Conservation (phyloP, 2,329 filamentous ascomycete genomes). For the Chalara sp. region DNA sequence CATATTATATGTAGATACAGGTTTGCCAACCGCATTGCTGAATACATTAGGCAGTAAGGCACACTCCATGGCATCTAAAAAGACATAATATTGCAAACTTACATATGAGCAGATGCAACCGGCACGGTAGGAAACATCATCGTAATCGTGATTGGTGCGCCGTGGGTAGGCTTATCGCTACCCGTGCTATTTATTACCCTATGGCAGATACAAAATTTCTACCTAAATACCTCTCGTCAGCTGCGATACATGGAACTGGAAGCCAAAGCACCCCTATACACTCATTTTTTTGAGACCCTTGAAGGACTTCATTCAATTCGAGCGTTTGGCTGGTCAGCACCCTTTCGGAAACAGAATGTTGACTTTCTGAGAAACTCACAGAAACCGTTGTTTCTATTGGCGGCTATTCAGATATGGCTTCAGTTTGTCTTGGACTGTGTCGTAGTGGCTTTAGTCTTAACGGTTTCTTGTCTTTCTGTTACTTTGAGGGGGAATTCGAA, state of each 20-base stretch:
- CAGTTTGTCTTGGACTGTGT: slow-evolving; percentile 29
- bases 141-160: background rate
- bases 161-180: background rate
- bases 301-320: slow-evolving; percentile 45
- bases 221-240: slow-evolving; percentile 54
- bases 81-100: background rate
- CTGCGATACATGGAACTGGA: slow-evolving; percentile 54
- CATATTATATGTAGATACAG: background rate
- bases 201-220: slow-evolving; percentile 47
- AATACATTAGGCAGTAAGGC: background rate
- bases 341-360: slow-evolving; percentile 27
- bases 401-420: slow-evolving; percentile 51
- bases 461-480: too few species aligned
- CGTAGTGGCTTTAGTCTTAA: slow-evolving; percentile 12
- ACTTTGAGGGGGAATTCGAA: too few species aligned
- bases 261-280: slow-evolving; percentile 52
- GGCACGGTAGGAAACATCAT: background rate
- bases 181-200: slow-evolving; percentile 19
- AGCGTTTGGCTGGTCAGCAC: slow-evolving; percentile 38
- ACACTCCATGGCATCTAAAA: too few species aligned
- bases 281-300: slow-evolving; percentile 49
- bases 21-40: background rate
- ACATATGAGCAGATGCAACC: background rate
- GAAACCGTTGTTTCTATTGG: slow-evolving; percentile 48
- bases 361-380: slow-evolving; percentile 46